Percentiles rank a stretch among this genome's conserved stretches.
These are phyloP conservation scores for Ascobolus immersus DNA, from an alignment of 495 filamentous ascomycete genomes.

Conservation along the genomic window DNA sequence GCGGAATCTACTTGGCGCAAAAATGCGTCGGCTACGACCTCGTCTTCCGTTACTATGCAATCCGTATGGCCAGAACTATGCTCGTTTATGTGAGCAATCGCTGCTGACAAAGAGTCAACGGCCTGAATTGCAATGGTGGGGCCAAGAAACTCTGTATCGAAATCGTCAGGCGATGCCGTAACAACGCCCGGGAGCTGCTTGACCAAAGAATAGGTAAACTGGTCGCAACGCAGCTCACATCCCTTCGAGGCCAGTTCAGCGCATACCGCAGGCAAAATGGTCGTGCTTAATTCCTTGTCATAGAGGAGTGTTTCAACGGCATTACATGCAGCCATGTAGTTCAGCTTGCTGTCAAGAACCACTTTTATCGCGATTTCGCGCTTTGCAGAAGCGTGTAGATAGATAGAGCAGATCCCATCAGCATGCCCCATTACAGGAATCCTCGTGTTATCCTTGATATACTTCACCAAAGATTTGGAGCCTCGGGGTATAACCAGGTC, in stretches of 20 bases:
- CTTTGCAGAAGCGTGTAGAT: conserved; percentile 60
- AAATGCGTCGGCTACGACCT: conserved; percentile 43
- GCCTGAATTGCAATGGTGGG: conserved; percentile 66
- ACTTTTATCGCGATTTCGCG: conserved; percentile 44
- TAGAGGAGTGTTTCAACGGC: conserved; percentile 71
- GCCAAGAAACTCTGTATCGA: conserved; percentile 67
- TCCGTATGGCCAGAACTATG: conserved; percentile 93
- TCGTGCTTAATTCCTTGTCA: conserved; percentile 41
- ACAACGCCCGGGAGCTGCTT: conserved; percentile 17
- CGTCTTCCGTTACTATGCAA: conserved; percentile 49
- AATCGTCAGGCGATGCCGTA: conserved; percentile 37
- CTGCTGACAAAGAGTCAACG: conserved; percentile 37
- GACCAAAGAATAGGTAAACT: conserved; percentile 35
- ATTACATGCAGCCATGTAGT: conserved; percentile 95
- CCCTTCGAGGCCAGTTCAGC: conserved; percentile 44
- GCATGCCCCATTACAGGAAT: conserved; percentile 95
- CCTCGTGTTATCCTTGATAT: conserved; percentile 67
- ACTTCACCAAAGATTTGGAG: conserved; percentile 75
- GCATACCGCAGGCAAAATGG: conserved; percentile 45
- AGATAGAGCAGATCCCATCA: conserved; percentile 78
- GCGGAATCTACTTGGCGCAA: conserved; percentile 66
- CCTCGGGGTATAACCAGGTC: conserved; percentile 90
- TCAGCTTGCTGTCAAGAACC: conserved; percentile 71
- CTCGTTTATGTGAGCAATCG: conserved; percentile 67
- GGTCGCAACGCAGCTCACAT: conserved; percentile 67